phyloP scores from a whole-genome alignment of 2,329 filamentous ascomycete genomes.

The Thielaviopsis musarum region DNA sequence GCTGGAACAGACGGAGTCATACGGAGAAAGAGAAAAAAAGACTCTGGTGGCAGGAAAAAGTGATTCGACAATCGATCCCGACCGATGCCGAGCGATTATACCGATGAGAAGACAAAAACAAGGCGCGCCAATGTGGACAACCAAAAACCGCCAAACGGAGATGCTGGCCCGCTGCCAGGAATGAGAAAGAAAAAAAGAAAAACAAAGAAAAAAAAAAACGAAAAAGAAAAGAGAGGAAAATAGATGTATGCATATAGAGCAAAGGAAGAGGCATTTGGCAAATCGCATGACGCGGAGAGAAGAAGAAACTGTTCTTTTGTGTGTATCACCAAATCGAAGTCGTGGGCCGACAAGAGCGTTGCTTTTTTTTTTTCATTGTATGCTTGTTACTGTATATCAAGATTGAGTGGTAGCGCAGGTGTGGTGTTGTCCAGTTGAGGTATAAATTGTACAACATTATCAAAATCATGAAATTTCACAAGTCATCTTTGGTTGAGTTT shows the following conservation, averaged over 20 bases:
- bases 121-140: too few relatives aligned
- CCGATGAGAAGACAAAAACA: too few relatives aligned
- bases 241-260: neutral
- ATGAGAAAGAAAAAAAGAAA: neutral
- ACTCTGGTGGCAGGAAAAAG: too few relatives aligned
- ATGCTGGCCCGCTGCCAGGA: too few relatives aligned
- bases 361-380: neutral
- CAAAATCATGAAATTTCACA: too few relatives aligned
- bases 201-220: neutral
- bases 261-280: neutral
- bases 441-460: neutral
- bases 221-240: neutral
- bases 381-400: neutral
- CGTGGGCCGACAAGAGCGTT: neutral
- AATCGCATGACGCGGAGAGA: too few relatives aligned
- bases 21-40: neutral
- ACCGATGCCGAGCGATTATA: too few relatives aligned
- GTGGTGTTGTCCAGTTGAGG: neutral
- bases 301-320: neutral
- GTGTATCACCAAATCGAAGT: conserved; percentile 1
- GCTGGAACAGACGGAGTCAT: neutral
- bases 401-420: neutral
- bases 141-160: neutral
- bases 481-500: neutral
- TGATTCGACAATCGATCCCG: too few relatives aligned